Base-by-base conservation (phyloP, 768 basidiomycete genomes). In the Kwoniella botswanensis region DNA sequence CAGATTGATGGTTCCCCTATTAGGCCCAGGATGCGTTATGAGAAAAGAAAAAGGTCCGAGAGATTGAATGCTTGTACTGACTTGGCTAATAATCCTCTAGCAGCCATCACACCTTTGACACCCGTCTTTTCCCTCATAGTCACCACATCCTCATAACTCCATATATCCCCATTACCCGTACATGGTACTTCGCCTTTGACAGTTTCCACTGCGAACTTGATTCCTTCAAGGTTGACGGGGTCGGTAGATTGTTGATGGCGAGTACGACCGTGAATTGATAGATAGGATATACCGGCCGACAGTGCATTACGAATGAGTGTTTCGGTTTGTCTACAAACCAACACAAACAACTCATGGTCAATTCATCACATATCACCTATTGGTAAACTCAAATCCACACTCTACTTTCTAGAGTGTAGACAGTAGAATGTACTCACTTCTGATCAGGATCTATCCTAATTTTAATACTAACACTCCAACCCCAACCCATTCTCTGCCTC, bases 201-300 rank as follows among this genome's bases (percentile, higher is more conserved):
- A 55, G 76, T 81, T n/a, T 83, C 81, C 9, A 83, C 83, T 3
- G 86, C 86, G 68, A 86, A 86, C 10, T 77, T 74, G 70, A 87
- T 86, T 2, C 77, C 81, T 9, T 76, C 72, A 4, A 85, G 80
- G 59, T 81, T 81, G 72, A 86, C 86, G 4, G 86, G 84, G 52
- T 82, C 82, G 0, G 86, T 81, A 0, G 86, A 86, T 10, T 83
- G 73, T 68, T 86, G 85, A 66, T 84, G 84, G 1, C 86, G 82
- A 3, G 85, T 87, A 29, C 86, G 80, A 6, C 86, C 86, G 73
- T 87, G 86, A 0, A 87, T 85, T 0, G 85, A 84, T 41, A 87
- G 78, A 71, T 85, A 80, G 15, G 84, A 84, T 12, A 83, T 84
- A 11, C 84, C 84, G 2, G 85, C 83, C 2, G 84, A 79, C 9